These are phyloP conservation scores for Diaporthe sp. DNA, from an alignment of 2,329 filamentous ascomycete species.

Conservation along the genomic window DNA sequence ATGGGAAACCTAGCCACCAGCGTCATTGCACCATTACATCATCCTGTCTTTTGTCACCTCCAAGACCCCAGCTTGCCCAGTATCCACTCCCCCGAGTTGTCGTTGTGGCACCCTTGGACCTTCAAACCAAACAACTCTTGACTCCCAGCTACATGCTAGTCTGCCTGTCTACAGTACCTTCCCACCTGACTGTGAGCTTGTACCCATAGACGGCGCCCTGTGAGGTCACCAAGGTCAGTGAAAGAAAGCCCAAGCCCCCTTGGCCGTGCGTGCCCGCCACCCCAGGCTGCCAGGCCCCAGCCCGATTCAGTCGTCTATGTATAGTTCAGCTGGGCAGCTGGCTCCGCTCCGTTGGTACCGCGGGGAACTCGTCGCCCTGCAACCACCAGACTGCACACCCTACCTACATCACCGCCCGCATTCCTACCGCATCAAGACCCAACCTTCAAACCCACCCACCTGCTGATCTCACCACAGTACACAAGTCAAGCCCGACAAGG, in stretches of 20 bases:
- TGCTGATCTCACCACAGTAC: slow-evolving; percentile 21
- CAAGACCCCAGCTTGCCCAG: background rate
- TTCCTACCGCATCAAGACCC: background rate
- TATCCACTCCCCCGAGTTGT: slow-evolving; percentile 10
- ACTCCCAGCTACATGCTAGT: background rate
- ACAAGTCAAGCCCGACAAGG: slow-evolving; percentile 3
- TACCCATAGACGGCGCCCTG: background rate
- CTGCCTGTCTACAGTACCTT: background rate
- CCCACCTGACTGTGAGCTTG: background rate
- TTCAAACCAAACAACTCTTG: background rate
- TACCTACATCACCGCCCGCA: slow-evolving; percentile 21
- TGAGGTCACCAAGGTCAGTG: slow-evolving; percentile 25
- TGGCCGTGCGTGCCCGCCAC: background rate
- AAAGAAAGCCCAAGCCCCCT: background rate
- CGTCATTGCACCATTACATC: slow-evolving; percentile 26
- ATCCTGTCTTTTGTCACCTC: slow-evolving; percentile 26
- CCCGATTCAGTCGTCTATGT: slow-evolving; percentile 28
- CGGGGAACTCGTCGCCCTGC: slow-evolving; percentile 24
- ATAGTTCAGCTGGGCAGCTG: slow-evolving; percentile 8
- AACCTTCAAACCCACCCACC: slow-evolving; percentile 12
- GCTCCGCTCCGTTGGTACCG: slow-evolving; percentile 34
- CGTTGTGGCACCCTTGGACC: slow-evolving; percentile 13
- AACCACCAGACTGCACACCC: slow-evolving; percentile 21
- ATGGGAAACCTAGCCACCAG: background rate
- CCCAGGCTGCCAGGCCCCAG: slow-evolving; percentile 21